A percentile compares a stretch with the other conserved stretches of the same genome.
These are phyloP conservation scores for Poteriospumella lacustris DNA, from an alignment of 108 stramenopile species.

Conservation along the genomic window DNA sequence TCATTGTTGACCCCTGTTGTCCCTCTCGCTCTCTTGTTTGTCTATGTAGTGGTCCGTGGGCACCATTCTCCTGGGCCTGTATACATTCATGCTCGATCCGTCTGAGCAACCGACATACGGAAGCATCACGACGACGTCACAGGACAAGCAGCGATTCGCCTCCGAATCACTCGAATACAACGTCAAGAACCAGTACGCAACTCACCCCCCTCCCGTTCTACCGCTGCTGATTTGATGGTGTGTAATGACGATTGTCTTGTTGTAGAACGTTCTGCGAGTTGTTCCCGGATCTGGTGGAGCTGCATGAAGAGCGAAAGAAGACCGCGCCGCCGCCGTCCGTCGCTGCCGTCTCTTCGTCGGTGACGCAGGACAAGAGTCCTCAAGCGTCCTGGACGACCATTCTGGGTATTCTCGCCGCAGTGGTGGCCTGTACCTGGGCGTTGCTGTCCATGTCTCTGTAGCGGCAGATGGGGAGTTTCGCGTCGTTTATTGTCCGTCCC, in stretches of 20 bases:
- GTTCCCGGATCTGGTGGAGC: slow-evolving; percentile 52
- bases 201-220: background rate
- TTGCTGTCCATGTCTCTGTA: background rate
- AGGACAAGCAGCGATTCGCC: slow-evolving; percentile 68
- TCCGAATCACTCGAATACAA: slow-evolving; percentile 68
- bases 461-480: too few species aligned
- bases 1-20: background rate
- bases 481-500: too few species aligned
- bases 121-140: slow-evolving; percentile 65
- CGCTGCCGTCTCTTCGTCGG: too few species aligned
- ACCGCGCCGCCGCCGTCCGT: too few species aligned
- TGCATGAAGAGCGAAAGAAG: slow-evolving; percentile 42
- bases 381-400: slow-evolving; percentile 13
- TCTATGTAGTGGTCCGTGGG: slow-evolving; percentile 70
- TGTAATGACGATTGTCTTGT: background rate
- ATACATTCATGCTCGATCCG: slow-evolving; percentile 93
- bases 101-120: slow-evolving; percentile 77
- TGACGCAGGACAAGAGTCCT: too few species aligned
- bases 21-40: background rate
- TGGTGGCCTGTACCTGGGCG: slow-evolving; percentile 1
- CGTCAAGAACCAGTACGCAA: slow-evolving; percentile 30
- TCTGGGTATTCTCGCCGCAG: background rate
- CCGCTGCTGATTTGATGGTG: background rate
- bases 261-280: slow-evolving; percentile 38
- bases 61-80: slow-evolving; percentile 86